phyloP scores from a whole-genome alignment of 2,329 filamentous ascomycete species.

The Cordyceps farinosa region DNA sequence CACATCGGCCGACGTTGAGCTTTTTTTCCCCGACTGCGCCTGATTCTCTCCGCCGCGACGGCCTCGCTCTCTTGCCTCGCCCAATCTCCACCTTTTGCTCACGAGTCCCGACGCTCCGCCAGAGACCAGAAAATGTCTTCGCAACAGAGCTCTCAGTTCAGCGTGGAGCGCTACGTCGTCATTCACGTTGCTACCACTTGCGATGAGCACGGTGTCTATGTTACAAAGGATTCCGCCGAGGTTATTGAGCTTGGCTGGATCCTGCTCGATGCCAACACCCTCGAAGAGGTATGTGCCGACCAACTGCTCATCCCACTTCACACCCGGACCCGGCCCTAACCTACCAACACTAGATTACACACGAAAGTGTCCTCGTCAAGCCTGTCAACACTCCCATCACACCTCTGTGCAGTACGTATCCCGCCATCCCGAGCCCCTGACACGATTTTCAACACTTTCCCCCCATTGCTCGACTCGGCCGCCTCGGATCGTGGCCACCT shows the following conservation, averaged over 20 bases:
- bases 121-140: conserved; percentile 34
- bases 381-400: conserved; percentile 98
- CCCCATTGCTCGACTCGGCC: conserved; percentile 15
- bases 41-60: conserved; percentile 9
- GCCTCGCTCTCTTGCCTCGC: conserved; percentile 17
- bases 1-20: conserved; percentile 18
- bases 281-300: conserved; percentile 72
- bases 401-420: conserved; percentile 89
- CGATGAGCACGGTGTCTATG: conserved; percentile 98
- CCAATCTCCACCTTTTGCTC: conserved; percentile 22
- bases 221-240: conserved; percentile 98
- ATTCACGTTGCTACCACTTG: conserved; percentile 98
- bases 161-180: conserved; percentile 93
- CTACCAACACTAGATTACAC: conserved; percentile 65
- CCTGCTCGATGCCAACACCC: conserved; percentile 82
- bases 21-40: conserved; percentile 18
- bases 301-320: background rate
- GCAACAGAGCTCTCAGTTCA: conserved; percentile 52
- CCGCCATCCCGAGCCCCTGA: conserved; percentile 17
- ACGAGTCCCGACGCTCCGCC: conserved; percentile 24
- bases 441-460: conserved; percentile 15
- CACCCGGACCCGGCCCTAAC: background rate
- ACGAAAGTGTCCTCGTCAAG: conserved; percentile 95
- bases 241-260: conserved; percentile 99
- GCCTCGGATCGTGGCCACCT: background rate